phyloP scores from a whole-genome alignment of 768 basidiomycete genomes.

The Boletus speciosus region DNA sequence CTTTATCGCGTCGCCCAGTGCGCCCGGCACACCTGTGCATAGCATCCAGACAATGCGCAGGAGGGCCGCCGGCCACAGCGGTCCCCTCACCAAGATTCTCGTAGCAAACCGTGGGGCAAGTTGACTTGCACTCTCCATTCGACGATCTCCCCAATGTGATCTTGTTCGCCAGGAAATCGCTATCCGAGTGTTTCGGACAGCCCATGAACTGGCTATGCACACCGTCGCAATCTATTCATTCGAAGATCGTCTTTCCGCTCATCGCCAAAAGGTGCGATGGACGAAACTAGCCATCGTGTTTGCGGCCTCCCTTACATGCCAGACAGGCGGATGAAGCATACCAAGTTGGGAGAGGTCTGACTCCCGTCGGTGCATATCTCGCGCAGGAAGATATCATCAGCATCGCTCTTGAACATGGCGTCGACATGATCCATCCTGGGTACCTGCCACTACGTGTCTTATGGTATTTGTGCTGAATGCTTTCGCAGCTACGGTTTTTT shows the following conservation, averaged over 20 bases:
- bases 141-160: slow-evolving; percentile 1
- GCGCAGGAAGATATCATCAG: slow-evolving; percentile 97
- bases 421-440: slow-evolving; percentile 99
- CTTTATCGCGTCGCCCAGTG: slow-evolving; percentile 71
- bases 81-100: slow-evolving; percentile 86
- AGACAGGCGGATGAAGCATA: slow-evolving; percentile 94
- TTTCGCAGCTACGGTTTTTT: slow-evolving; percentile 86
- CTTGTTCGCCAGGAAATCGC: slow-evolving; percentile 80
- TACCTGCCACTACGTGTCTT: slow-evolving; percentile 31
- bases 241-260: slow-evolving; percentile 95
- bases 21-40: slow-evolving; percentile 82
- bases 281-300: slow-evolving; percentile 24
- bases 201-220: slow-evolving; percentile 98
- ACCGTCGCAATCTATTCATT: slow-evolving; percentile 98
- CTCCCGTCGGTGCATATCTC: slow-evolving; percentile 95
- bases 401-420: slow-evolving; percentile 95
- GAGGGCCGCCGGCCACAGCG: slow-evolving; percentile 86
- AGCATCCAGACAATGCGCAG: slow-evolving; percentile 89
- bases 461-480: slow-evolving; percentile 2
- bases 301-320: slow-evolving; percentile 17
- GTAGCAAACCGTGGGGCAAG: slow-evolving; percentile 90
- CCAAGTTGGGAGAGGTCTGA: slow-evolving; percentile 93
- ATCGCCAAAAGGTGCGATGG: slow-evolving; percentile 88
- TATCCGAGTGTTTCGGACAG: slow-evolving; percentile 95
- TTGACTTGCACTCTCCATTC: slow-evolving; percentile 10